phyloP scores from a whole-genome alignment of 441 rosid genomes.

The Theobroma grandiflorum region DNA sequence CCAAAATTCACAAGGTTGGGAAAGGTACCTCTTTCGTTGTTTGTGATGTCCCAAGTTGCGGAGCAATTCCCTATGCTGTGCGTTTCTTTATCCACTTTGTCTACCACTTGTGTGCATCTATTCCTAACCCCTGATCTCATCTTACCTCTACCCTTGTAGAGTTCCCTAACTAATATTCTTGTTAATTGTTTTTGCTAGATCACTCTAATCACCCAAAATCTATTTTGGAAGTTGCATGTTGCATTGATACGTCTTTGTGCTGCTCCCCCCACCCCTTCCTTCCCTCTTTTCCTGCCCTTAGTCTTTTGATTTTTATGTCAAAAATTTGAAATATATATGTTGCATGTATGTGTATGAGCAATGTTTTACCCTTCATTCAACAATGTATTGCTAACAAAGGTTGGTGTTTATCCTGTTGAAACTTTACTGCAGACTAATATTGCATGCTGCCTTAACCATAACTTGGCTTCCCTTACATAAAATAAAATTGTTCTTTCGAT shows the following conservation, averaged over 20 bases:
- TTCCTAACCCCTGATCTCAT: too few species aligned
- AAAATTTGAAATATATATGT: not conserved
- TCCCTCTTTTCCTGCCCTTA: not conserved
- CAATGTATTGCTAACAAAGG: not conserved
- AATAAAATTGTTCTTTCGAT: not conserved
- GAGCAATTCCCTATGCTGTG: too few species aligned
- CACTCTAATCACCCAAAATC: not conserved
- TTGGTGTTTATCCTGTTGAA: not conserved
- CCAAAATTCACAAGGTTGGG: too few species aligned
- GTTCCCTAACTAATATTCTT: not conserved
- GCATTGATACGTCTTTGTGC: not conserved
- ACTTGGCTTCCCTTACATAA: not conserved
- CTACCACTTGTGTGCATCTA: too few species aligned
- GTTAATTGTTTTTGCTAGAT: not conserved
- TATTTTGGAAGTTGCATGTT: not conserved
- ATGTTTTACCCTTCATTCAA: not conserved
- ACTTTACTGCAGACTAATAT: not conserved
- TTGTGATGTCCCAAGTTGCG: too few species aligned
- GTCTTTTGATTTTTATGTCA: not conserved
- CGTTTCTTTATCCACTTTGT: too few species aligned
- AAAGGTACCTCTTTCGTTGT: too few species aligned
- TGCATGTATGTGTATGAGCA: not conserved
- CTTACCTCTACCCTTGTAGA: not conserved
- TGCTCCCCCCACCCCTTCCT: too few species aligned
- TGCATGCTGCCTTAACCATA: not conserved